Evolutionary conservation across 2,329 filamentous ascomycete species (phyloP).

Genomic region (Cercospora zeina): DNA sequence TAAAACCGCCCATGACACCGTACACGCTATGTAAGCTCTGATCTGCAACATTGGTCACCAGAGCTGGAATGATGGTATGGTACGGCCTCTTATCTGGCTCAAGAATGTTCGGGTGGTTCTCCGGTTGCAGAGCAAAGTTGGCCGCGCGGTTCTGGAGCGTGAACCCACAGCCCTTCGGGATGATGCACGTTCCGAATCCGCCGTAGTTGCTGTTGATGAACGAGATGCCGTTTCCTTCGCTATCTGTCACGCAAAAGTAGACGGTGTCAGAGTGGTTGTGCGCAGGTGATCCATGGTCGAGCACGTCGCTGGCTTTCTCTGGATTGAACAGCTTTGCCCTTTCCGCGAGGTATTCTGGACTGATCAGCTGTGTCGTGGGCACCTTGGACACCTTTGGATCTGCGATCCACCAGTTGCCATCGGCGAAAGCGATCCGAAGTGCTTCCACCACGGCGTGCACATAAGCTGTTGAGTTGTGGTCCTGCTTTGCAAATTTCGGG

Average conservation of each 20-base stretch:
- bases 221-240: slow-evolving; percentile 81
- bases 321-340: slow-evolving; percentile 64
- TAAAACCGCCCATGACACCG: slow-evolving; percentile 97
- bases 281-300: slow-evolving; percentile 77
- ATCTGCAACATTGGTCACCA: slow-evolving; percentile 77
- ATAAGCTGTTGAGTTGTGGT: slow-evolving; percentile 75
- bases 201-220: slow-evolving; percentile 97
- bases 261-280: slow-evolving; percentile 88
- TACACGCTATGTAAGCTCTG: slow-evolving; percentile 79
- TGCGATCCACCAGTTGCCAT: slow-evolving; percentile 85
- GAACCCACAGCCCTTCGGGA: slow-evolving; percentile 85
- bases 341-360: slow-evolving; percentile 70
- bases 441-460: slow-evolving; percentile 86
- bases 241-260: slow-evolving; percentile 84
- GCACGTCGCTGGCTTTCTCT: slow-evolving; percentile 52
- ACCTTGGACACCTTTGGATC: slow-evolving; percentile 74
- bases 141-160: slow-evolving; percentile 90
- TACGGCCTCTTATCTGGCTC: slow-evolving; percentile 86
- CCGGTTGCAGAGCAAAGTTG: slow-evolving; percentile 70
- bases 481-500: slow-evolving; percentile 63
- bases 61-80: slow-evolving; percentile 94
- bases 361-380: slow-evolving; percentile 69
- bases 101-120: slow-evolving; percentile 74
- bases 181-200: slow-evolving; percentile 83
- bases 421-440: slow-evolving; percentile 84